A percentile compares a stretch with the other conserved stretches of the same genome.
These are phyloP conservation scores for Trebouxia gelatinosa DNA, from an alignment of 163 green algal species.

Conservation along the genomic window DNA sequence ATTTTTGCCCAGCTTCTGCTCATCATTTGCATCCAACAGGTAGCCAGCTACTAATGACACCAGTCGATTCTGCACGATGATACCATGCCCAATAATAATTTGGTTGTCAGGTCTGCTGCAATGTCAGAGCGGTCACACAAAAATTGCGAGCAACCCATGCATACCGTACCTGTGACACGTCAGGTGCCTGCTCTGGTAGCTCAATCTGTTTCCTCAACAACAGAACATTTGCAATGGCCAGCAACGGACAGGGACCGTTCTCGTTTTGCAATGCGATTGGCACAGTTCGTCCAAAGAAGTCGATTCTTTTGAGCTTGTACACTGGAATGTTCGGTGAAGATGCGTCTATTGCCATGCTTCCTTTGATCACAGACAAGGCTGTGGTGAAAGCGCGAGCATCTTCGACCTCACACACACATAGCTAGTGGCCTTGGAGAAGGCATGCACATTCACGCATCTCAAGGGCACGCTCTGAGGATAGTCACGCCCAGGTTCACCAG, in stretches of 20 bases:
- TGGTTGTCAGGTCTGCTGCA: no score
- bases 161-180: constrained; percentile 47
- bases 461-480: no score
- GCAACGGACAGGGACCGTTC: constrained; percentile 94
- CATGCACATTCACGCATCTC: no score
- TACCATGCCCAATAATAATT: no score
- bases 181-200: constrained; percentile 39
- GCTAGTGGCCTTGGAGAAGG: no score
- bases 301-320: constrained; percentile 69
- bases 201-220: constrained; percentile 64
- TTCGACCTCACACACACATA: no score
- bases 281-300: constrained; percentile 59
- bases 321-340: background rate
- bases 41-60: constrained; percentile 66
- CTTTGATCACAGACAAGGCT: no score
- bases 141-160: no score
- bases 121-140: no score
- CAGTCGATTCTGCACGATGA: constrained; percentile 51
- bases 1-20: constrained; percentile 25
- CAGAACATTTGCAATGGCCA: constrained; percentile 91
- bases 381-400: no score
- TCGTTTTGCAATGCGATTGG: constrained; percentile 83
- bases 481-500: no score
- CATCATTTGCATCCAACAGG: constrained; percentile 62
- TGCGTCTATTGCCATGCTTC: background rate